These are phyloP conservation scores for Penicillium sp. DNA, from an alignment of 2,329 filamentous ascomycete genomes.

Conservation along the genomic window DNA sequence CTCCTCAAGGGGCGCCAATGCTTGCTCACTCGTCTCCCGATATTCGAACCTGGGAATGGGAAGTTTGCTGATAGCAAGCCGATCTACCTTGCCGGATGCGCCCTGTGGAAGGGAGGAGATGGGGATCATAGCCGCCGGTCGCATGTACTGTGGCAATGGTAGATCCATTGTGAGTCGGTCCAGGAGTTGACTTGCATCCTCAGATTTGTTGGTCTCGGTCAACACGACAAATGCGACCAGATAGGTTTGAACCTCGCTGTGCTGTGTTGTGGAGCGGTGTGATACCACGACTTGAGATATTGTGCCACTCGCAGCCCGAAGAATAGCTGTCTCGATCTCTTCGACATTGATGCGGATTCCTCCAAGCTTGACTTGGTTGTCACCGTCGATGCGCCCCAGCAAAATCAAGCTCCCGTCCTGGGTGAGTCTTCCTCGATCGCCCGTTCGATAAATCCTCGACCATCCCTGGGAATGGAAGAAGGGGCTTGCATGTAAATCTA, in stretches of 20 bases:
- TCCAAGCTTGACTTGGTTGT: slow-evolving; percentile 30
- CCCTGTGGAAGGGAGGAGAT: slow-evolving; percentile 27
- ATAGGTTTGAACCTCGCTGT: slow-evolving; percentile 2
- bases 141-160: slow-evolving; percentile 37
- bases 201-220: background rate
- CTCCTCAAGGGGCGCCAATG: slow-evolving; percentile 7
- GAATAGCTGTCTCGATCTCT: slow-evolving; percentile 42
- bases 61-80: slow-evolving; percentile 10
- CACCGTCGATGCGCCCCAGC: slow-evolving; percentile 28
- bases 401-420: slow-evolving; percentile 27
- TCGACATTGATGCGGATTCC: slow-evolving; percentile 44
- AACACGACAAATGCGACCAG: slow-evolving; percentile 15
- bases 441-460: slow-evolving; percentile 11
- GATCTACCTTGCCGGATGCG: slow-evolving; percentile 29
- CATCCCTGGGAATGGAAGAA: slow-evolving; percentile 12
- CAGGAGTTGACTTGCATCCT: slow-evolving; percentile 13
- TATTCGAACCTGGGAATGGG: slow-evolving; percentile 3
- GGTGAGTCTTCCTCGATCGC: slow-evolving; percentile 13
- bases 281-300: slow-evolving; percentile 17
- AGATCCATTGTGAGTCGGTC: slow-evolving; percentile 27
- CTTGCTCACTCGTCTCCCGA: background rate
- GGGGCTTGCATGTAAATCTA: slow-evolving; percentile 9
- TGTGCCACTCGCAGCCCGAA: slow-evolving; percentile 19
- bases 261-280: background rate
- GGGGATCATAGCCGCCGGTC: slow-evolving; percentile 28